Base-by-base conservation (phyloP, 352 stramenopile genomes). In the Pythium sp. region DNA sequence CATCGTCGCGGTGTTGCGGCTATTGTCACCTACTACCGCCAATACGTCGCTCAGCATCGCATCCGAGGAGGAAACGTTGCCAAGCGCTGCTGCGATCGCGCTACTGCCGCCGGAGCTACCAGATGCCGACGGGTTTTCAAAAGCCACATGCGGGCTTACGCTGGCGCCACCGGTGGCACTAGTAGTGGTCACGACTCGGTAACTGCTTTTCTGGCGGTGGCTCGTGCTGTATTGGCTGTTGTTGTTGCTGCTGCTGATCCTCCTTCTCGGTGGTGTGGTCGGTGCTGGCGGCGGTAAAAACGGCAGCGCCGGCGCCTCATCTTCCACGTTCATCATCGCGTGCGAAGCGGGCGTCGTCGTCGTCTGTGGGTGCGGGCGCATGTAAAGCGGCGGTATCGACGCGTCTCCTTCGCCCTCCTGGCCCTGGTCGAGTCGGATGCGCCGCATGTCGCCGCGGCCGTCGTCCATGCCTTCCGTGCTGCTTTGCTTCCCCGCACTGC, bases 1-100 rank as follows among this genome's bases (percentile, higher is more conserved):
- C 69, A 91, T 77, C 38, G 41, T 54, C 26, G 47, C 58, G 9
- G 49, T 66, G 58, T 66, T 71, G 34, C 58, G 58, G 26, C 58
- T 66, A 51, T 65, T 71, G 26, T 69, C 57, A 6, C 4, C 26
- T 30, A n/a, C 47, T 22, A 38, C 38, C 24, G 55, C 38, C 20
- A 57, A 18, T 0, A 49, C 51, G 36, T 61, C 36, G 36, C 54
- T 62, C 63, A 54, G 26, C 9, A 60, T 24, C 9, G 38, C 20
- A 22, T 54, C 64, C 24, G 49, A 36, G 18, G 59, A 22, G 6
- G 18, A 49, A 8, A 46, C 38, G 49, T 69, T 69, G 4, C 55
- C 64, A 18, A 71, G 58, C 28, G 58, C 65, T 36, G 59, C 51
- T 28, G 58, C 47, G 20, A 71, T 60, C 57, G 46, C 41, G 20